Conservation (phyloP, 768 basidiomycete species). For the Macrocybe gigantea region DNA sequence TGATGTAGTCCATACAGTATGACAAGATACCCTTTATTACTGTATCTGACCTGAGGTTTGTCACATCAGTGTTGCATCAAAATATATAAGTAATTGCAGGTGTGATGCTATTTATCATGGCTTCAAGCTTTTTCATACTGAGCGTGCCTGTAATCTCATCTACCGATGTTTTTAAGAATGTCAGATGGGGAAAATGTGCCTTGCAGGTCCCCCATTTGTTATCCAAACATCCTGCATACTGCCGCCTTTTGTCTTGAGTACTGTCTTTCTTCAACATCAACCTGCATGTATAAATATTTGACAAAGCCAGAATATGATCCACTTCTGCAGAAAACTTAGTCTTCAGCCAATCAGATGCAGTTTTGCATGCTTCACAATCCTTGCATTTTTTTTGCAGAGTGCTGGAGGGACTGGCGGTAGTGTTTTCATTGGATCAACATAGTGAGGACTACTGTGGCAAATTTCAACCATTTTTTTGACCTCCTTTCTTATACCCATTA, state of each 20-base stretch:
- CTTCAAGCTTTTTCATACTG: constrained; percentile 25
- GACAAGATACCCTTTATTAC: constrained; percentile 29
- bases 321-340: constrained; percentile 11
- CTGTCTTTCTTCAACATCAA: constrained; percentile 9
- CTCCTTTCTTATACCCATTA: background rate
- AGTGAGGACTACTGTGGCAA: background rate
- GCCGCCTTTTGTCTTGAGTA: constrained; percentile 1
- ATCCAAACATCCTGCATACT: constrained; percentile 17
- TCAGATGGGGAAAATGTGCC: constrained; percentile 27
- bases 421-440: constrained; percentile 13
- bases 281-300: constrained; percentile 24
- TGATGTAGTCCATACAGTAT: constrained; percentile 39
- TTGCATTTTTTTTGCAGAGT: constrained; percentile 4
- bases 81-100: constrained; percentile 24
- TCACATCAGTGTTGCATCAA: constrained; percentile 33
- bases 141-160: constrained; percentile 21
- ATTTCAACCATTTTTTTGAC: background rate
- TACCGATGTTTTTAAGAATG: constrained; percentile 13
- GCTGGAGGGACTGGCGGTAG: constrained; percentile 17
- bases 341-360: constrained; percentile 7
- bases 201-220: constrained; percentile 24
- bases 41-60: constrained; percentile 31
- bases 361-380: constrained; percentile 15
- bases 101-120: constrained; percentile 29
- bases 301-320: constrained; percentile 21